Conservation (phyloP, 306 rosid species). For the Rosa persica region DNA sequence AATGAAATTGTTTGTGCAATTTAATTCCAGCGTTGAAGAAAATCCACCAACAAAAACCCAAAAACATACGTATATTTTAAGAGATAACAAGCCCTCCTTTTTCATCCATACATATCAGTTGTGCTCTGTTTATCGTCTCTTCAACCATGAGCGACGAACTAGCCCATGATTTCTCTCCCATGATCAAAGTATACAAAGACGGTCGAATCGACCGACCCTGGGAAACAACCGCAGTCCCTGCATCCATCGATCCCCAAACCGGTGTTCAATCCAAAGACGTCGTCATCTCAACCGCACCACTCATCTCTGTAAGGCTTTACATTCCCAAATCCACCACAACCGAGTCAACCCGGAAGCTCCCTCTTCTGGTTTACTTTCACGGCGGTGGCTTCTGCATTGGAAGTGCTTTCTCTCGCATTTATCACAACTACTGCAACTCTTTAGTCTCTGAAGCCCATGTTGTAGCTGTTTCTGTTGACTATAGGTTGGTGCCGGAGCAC, state of each 20-base stretch:
- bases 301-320: slow-evolving; percentile 48
- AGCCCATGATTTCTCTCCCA: slow-evolving; percentile 34
- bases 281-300: slow-evolving; percentile 41
- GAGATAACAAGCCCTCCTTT: neutral
- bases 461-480: slow-evolving; percentile 44
- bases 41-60: too few species aligned
- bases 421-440: slow-evolving; percentile 40
- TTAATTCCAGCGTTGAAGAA: too few species aligned
- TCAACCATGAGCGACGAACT: slow-evolving; percentile 23
- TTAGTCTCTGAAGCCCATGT: slow-evolving; percentile 39
- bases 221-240: slow-evolving; percentile 37
- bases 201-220: slow-evolving; percentile 50
- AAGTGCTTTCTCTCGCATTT: slow-evolving; percentile 36
- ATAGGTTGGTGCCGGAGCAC: slow-evolving; percentile 60
- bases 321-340: slow-evolving; percentile 37
- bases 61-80: too few species aligned
- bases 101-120: neutral
- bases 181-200: slow-evolving; percentile 53
- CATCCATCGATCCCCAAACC: slow-evolving; percentile 39
- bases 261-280: slow-evolving; percentile 57
- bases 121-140: neutral
- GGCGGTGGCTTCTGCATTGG: slow-evolving; percentile 64
- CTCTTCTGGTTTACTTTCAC: slow-evolving; percentile 61
- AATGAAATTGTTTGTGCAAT: too few species aligned
- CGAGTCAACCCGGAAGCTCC: slow-evolving; percentile 29